Base-by-base conservation (phyloP, 2,329 filamentous ascomycete species). In the Aspergillus hiratsukae region DNA sequence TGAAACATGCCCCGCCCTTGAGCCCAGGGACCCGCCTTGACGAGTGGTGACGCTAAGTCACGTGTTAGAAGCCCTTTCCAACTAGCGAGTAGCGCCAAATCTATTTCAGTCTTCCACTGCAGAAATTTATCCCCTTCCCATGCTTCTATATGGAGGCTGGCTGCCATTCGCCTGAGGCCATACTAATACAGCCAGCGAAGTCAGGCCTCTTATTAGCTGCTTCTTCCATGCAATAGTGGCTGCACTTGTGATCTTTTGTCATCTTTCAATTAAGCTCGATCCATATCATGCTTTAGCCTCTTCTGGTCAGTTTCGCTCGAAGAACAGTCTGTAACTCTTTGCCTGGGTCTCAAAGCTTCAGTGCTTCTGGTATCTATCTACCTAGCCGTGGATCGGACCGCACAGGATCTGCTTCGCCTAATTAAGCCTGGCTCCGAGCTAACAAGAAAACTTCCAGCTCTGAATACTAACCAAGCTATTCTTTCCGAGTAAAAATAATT, bases 1-100 rank as follows among this genome's bases (percentile, higher is more conserved):
- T 57, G 55, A 57, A 57, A 57, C 55, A 54, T 45, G 45, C 29
- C 51, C 46, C 55, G 35, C 45, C 51, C 31, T 50, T 37, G 23
- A 23, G 23, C 23, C 23, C 23, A 23, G 21, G 23, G 19, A 27
- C 51, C 10, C 11, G 31, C 14, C 14, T 17, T 35, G 46, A 4
- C 11, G 11, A 6, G 23, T 23, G 3, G n/a, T n/a, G n/a, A n/a
- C 23, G n/a, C 23, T 31, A 45, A 10, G 14, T 52, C 57, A 59
- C 57, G 57, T 59, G 57, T n/a, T 2, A 17, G 10, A 29, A 48
- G 46, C 29, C 27, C 37, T 41, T 17, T 46, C 45, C 14, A 17
- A 10, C 31, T 35, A 29, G 51, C 46, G 27, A 50, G 45, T 41
- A 37, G 46, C 52, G 45, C 27, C 45, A 29, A 49, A 27, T 27